A percentile compares a stretch with the other conserved stretches of the same genome.
These are phyloP conservation scores for Incumbomyces delicatus DNA, from an alignment of 2,329 filamentous ascomycete genomes.

Conservation along the genomic window DNA sequence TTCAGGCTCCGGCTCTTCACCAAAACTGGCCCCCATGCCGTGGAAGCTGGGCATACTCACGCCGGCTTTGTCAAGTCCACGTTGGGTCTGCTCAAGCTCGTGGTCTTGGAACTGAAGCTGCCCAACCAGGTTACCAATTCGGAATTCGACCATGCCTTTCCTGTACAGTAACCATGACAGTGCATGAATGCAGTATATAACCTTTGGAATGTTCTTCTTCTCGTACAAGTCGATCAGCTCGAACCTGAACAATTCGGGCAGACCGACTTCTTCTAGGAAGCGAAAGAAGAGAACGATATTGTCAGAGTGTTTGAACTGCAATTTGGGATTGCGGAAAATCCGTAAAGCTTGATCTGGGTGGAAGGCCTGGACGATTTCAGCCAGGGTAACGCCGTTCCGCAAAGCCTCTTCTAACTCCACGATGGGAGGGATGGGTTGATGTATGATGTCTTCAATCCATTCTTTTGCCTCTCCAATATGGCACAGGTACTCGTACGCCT, in stretches of 20 bases:
- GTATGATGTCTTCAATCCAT: conserved; percentile 91
- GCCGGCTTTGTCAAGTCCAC: conserved; percentile 89
- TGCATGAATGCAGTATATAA: conserved; percentile 97
- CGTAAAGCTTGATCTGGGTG: conserved; percentile 65
- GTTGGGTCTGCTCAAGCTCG: conserved; percentile 93
- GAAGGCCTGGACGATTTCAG: conserved; percentile 84
- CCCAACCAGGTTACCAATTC: conserved; percentile 91
- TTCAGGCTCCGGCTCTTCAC: conserved; percentile 64
- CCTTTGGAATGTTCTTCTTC: conserved; percentile 98
- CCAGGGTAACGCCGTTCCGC: conserved; percentile 84
- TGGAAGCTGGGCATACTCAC: conserved; percentile 96
- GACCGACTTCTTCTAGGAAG: conserved; percentile 79
- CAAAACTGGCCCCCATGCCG: conserved; percentile 93
- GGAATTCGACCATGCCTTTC: conserved; percentile 88
- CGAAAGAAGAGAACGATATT: conserved; percentile 96
- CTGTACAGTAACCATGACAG: conserved; percentile 94
- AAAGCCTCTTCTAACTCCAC: conserved; percentile 88
- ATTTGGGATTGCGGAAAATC: conserved; percentile 74
- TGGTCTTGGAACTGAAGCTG: conserved; percentile 97
- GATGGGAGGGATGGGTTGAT: conserved; percentile 77
- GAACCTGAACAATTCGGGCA: conserved; percentile 93
- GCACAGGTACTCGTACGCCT: conserved; percentile 96
- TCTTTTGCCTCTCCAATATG: conserved; percentile 98
- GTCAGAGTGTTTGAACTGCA: conserved; percentile 94
- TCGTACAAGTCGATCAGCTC: conserved; percentile 97